Conservation (phyloP, 1,139 yeast genomes). For the Suhomyces taliae region DNA sequence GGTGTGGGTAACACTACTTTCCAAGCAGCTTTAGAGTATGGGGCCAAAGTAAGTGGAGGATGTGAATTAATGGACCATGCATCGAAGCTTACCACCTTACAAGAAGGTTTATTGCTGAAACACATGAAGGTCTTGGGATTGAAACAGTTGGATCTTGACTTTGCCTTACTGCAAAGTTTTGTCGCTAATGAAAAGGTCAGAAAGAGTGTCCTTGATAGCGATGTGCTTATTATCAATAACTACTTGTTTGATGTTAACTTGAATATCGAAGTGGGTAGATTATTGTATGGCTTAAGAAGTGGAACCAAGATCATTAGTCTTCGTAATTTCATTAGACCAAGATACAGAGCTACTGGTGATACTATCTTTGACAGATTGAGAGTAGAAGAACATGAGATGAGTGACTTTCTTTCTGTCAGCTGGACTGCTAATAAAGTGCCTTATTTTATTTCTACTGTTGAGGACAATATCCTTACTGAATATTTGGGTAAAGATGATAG, state of each 20-base stretch:
- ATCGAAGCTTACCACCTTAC: constrained; percentile 62
- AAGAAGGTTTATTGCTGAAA: constrained; percentile 55
- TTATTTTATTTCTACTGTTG: constrained; percentile 75
- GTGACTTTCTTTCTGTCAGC: constrained; percentile 69
- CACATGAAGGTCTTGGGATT: constrained; percentile 68
- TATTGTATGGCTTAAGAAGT: constrained; percentile 61
- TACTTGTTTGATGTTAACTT: constrained; percentile 76
- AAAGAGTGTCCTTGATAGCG: constrained; percentile 56
- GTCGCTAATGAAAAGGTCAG: constrained; percentile 61
- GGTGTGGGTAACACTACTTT: constrained; percentile 93
- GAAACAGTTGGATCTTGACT: constrained; percentile 51
- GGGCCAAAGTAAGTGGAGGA: constrained; percentile 76
- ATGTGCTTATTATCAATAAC: constrained; percentile 77
- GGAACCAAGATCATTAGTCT: constrained; percentile 81
- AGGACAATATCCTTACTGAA: constrained; percentile 27
- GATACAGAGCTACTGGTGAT: constrained; percentile 55
- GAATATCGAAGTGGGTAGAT: constrained; percentile 65
- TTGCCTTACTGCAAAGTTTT: constrained; percentile 71
- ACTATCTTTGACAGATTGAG: constrained; percentile 62
- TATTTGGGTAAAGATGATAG: constrained; percentile 13
- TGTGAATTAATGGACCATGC: constrained; percentile 90
- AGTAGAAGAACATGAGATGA: constrained; percentile 66
- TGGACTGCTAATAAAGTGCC: constrained; percentile 90
- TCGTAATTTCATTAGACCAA: constrained; percentile 67
- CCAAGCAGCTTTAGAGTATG: constrained; percentile 87